Conservation (phyloP, 805 yeast species). For the Wickerhamiella dianesei region DNA sequence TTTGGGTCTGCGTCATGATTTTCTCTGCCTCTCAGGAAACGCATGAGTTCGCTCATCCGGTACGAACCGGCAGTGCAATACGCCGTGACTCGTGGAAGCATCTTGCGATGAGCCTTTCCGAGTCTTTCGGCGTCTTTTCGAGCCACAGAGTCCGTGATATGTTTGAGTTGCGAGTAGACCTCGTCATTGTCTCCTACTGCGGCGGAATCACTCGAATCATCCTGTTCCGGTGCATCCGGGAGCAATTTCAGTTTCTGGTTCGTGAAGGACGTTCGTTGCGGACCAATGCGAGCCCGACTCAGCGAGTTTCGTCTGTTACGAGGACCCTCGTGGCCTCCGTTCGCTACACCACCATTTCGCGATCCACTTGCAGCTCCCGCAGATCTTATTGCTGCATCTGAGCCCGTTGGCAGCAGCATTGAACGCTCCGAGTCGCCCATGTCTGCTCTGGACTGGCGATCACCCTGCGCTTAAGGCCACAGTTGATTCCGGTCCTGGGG, state of each 20-base stretch:
- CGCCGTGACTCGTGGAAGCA: constrained; percentile 88
- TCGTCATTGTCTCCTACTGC: constrained; percentile 36
- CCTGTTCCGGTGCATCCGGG: constrained; percentile 37
- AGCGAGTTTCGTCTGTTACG: not conserved
- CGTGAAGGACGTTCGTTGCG: constrained; percentile 66
- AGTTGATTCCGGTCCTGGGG: not conserved
- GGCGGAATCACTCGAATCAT: constrained; percentile 30
- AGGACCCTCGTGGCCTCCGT: not conserved
- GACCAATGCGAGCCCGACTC: constrained; percentile 23
- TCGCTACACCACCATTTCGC: not conserved
- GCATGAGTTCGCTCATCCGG: constrained; percentile 68
- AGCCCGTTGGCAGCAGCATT: not conserved
- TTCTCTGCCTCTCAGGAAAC: constrained; percentile 67
- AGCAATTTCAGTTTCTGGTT: constrained; percentile 80
- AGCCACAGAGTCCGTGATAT: constrained; percentile 78
- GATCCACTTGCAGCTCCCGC: not conserved
- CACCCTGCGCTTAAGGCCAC: too few relatives aligned
- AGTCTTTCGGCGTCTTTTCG: constrained; percentile 86
- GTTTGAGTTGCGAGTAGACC: constrained; percentile 70
- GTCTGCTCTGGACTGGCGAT: not conserved
- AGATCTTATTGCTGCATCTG: not conserved
- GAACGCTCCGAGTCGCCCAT: not conserved
- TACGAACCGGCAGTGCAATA: constrained; percentile 93
- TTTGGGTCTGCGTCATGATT: constrained; percentile 55
- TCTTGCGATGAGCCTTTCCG: constrained; percentile 70